Evolutionary conservation across 164 flowering plant genomes (phyloP).

Genomic region (Protea cynaroides): DNA sequence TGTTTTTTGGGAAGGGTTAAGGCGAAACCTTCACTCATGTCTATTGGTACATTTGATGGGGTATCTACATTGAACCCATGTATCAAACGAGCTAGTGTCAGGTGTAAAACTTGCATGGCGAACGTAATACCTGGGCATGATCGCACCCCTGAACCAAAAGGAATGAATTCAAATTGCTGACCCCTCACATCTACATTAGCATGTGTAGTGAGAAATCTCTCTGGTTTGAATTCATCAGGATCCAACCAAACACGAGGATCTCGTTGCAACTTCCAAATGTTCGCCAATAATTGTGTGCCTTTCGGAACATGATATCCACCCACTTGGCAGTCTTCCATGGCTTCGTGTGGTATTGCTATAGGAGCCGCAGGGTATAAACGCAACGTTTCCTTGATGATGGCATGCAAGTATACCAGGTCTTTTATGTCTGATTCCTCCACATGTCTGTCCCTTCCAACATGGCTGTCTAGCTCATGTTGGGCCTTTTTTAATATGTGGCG

Average conservation of each 20-base stretch:
- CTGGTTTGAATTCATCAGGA: constrained; percentile 8
- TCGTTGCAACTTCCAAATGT: constrained; percentile 8
- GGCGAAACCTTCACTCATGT: constrained; percentile 16
- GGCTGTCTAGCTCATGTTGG: neutral
- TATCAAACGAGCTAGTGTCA: constrained; percentile 12
- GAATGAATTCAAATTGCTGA: constrained; percentile 11
- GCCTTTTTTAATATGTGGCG: no score
- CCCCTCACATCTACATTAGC: neutral
- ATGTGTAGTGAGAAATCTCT: constrained; percentile 12
- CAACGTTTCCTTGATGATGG: neutral
- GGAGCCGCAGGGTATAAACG: constrained; percentile 13
- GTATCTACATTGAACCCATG: constrained; percentile 8
- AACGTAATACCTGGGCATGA: constrained; percentile 10
- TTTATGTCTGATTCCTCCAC: constrained; percentile 10
- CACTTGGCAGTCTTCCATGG: constrained; percentile 13
- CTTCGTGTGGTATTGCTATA: constrained; percentile 7
- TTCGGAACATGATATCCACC: constrained; percentile 9
- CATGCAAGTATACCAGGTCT: constrained; percentile 4
- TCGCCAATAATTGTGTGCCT: constrained; percentile 8
- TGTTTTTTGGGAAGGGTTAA: constrained; percentile 1
- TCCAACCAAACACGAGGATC: constrained; percentile 13
- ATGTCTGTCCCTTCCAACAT: constrained; percentile 3
- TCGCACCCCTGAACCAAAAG: constrained; percentile 13
- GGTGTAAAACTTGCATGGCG: neutral
- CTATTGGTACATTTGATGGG: constrained; percentile 3